Conservation (phyloP, 345 rosid species). For the Theobroma cacao region DNA sequence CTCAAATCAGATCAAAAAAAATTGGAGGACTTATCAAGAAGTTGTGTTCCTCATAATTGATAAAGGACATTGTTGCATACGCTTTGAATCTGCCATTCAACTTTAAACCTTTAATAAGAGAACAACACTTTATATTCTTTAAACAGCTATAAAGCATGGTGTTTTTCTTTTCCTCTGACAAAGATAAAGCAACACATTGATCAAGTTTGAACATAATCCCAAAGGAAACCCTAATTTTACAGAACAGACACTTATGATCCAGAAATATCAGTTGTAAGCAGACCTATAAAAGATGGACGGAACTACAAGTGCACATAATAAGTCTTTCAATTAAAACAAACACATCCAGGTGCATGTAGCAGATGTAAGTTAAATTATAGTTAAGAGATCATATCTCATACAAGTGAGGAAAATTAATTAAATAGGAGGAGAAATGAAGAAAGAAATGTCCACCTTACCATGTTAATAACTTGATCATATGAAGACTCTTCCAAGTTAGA, state of each 20-base stretch:
- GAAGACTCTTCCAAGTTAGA: not conserved
- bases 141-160: not conserved
- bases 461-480: not conserved
- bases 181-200: not conserved
- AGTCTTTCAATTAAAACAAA: not conserved
- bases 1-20: not conserved
- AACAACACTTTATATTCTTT: not conserved
- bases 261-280: not conserved
- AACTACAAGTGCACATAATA: not conserved
- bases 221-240: not conserved
- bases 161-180: not conserved
- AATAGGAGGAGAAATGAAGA: not conserved
- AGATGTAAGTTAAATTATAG: not conserved
- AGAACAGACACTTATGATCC: not conserved
- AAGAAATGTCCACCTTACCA: not conserved
- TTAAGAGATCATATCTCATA: not conserved
- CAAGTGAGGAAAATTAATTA: not conserved
- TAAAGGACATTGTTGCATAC: not conserved
- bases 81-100: not conserved
- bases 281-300: not conserved
- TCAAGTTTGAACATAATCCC: not conserved
- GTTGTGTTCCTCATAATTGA: not conserved
- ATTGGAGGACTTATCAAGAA: not conserved
- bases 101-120: not conserved
- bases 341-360: not conserved